A percentile compares a stretch with the other conserved stretches of the same genome.
These are phyloP conservation scores for Jamesozyma piceae DNA, from an alignment of 805 yeast genomes.

Conservation along the genomic window DNA sequence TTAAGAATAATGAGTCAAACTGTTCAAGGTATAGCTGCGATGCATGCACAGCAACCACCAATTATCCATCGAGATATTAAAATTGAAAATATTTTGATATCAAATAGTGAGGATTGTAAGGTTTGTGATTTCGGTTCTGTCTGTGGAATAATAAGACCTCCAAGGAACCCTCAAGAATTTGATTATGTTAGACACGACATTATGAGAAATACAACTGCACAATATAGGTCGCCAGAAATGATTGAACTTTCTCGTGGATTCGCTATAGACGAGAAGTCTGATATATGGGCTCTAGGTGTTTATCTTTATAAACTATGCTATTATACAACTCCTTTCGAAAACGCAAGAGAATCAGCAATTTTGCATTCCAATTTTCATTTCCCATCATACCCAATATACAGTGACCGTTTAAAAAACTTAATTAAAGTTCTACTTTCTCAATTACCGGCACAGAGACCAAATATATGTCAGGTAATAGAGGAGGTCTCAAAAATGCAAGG, in stretches of 20 bases:
- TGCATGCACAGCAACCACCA: slow-evolving; percentile 66
- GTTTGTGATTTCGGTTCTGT: slow-evolving; percentile 81
- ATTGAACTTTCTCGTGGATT: slow-evolving; percentile 57
- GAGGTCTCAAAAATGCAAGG: slow-evolving; percentile 60
- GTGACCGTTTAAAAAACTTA: slow-evolving; percentile 53
- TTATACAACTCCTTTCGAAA: slow-evolving; percentile 76
- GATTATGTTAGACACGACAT: slow-evolving; percentile 56
- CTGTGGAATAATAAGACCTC: slow-evolving; percentile 54
- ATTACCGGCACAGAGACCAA: slow-evolving; percentile 67
- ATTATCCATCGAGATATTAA: slow-evolving; percentile 73
- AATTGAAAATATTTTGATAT: slow-evolving; percentile 68
- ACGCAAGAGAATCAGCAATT: slow-evolving; percentile 53
- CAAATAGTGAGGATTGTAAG: slow-evolving; percentile 50
- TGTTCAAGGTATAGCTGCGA: slow-evolving; percentile 64
- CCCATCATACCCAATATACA: slow-evolving; percentile 49
- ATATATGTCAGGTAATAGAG: slow-evolving; percentile 59
- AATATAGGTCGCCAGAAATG: slow-evolving; percentile 81
- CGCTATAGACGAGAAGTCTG: slow-evolving; percentile 74
- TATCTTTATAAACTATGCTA: slow-evolving; percentile 70
- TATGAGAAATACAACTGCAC: slow-evolving; percentile 75
- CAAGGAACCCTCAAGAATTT: slow-evolving; percentile 52
- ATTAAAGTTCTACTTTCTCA: slow-evolving; percentile 53
- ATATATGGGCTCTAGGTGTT: slow-evolving; percentile 79
- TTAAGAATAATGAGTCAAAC: slow-evolving; percentile 60
- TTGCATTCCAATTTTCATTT: slow-evolving; percentile 45